Evolutionary conservation across 768 basidiomycete species (phyloP).

Genomic region (Hydnum rufescens): DNA sequence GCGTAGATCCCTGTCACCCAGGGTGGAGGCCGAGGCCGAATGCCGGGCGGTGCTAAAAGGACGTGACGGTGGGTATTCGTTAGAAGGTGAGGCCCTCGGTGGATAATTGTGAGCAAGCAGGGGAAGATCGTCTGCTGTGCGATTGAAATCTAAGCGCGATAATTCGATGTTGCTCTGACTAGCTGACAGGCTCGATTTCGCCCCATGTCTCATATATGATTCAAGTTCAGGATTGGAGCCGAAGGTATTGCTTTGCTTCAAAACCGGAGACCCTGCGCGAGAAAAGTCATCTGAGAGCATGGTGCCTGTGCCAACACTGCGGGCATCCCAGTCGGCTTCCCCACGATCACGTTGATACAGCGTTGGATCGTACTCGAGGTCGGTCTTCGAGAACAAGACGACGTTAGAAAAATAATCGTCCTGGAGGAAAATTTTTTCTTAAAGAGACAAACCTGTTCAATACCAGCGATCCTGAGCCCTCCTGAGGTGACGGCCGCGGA

Average conservation of each 20-base stretch:
- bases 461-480: conserved; percentile 65
- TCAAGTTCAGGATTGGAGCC: neutral
- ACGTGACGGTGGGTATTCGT: no score
- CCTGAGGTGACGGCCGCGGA: conserved; percentile 55
- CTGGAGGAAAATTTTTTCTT: no score
- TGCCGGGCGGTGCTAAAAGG: no score
- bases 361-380: conserved; percentile 66
- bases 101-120: no score
- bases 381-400: conserved; percentile 22
- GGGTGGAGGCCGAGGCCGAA: no score
- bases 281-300: neutral
- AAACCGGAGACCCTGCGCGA: neutral
- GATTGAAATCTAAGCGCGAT: neutral
- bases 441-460: conserved; percentile 55
- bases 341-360: conserved; percentile 65
- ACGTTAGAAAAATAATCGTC: neutral
- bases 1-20: no score
- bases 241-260: neutral
- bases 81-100: no score
- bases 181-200: no score
- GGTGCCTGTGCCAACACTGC: conserved; percentile 31
- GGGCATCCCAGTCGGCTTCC: conserved; percentile 74
- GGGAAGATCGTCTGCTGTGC: neutral
- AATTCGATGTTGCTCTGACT: neutral
- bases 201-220: neutral